Conservation (phyloP, 225 moss, liverwort and hornwort genomes). For the Pseudisothecium myosuroides region DNA sequence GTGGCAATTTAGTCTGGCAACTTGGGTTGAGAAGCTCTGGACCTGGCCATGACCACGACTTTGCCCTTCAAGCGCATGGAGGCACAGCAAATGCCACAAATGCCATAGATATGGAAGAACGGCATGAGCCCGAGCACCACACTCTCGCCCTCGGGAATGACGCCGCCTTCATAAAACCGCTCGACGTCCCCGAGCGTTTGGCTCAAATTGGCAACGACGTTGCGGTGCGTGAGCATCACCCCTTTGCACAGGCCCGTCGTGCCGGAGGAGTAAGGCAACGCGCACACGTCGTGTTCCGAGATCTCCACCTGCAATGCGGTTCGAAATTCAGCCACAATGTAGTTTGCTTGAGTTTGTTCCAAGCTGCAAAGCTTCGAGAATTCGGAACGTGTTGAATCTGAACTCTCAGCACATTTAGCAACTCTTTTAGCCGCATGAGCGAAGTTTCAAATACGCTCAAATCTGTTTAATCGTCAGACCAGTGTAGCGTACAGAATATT, state of each 20-base stretch:
- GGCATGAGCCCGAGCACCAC: constrained; percentile 88
- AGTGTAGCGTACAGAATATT: background rate
- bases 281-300: constrained; percentile 65
- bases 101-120: constrained; percentile 95
- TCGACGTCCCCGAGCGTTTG: constrained; percentile 57
- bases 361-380: background rate
- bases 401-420: background rate
- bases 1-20: background rate
- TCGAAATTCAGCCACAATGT: background rate
- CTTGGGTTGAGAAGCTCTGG: background rate
- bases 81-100: constrained; percentile 70
- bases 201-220: constrained; percentile 46
- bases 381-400: background rate
- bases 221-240: constrained; percentile 91
- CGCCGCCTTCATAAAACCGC: constrained; percentile 8
- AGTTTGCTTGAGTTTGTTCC: background rate
- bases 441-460: background rate
- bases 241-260: constrained; percentile 87
- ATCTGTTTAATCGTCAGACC: too few species aligned
- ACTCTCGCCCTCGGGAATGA: constrained; percentile 4
- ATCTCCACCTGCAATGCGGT: constrained; percentile 23
- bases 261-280: constrained; percentile 84
- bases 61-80: constrained; percentile 66
- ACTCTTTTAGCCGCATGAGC: background rate
- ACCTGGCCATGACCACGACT: constrained; percentile 83